Conservation (phyloP, 345 rosid genomes). For the Citrus australasica region DNA sequence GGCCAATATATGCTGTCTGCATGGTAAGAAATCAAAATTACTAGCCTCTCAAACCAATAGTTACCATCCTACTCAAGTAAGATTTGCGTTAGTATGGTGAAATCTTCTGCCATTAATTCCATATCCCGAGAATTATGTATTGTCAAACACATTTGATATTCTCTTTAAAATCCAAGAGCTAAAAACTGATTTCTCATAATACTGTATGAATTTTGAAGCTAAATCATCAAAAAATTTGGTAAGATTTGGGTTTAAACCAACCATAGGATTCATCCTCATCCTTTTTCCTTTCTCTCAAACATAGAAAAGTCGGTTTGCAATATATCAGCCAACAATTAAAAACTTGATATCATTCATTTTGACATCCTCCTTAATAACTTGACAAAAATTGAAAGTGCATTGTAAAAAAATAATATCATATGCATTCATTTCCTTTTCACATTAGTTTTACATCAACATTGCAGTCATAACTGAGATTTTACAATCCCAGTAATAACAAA, state of each 20-base stretch:
- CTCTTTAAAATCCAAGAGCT: not conserved
- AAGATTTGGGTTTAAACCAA: not conserved
- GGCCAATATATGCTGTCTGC: constrained; percentile 74
- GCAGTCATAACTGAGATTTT: not conserved
- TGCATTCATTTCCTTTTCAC: not conserved
- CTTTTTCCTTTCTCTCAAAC: too few relatives aligned
- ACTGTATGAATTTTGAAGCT: not conserved
- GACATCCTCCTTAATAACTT: not conserved
- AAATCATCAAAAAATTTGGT: not conserved
- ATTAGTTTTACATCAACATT: not conserved
- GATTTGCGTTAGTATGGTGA: too few relatives aligned
- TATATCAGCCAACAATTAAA: not conserved
- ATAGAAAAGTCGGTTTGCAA: too few relatives aligned
- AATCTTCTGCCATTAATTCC: not conserved
- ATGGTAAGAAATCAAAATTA: constrained; percentile 3
- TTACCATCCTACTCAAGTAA: not conserved
- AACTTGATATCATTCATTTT: not conserved
- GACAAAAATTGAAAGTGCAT: not conserved
- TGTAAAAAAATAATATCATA: not conserved
- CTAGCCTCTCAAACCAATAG: not conserved
- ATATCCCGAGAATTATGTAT: not conserved
- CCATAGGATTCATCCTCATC: not conserved
- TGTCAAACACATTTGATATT: not conserved
- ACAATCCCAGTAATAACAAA: not conserved
- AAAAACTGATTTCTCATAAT: not conserved